Evolutionary conservation across 2,329 filamentous ascomycete species (phyloP), one percentile per base, ranked within the genome.

Genomic region (Pseudofabraea citricarpa): DNA sequence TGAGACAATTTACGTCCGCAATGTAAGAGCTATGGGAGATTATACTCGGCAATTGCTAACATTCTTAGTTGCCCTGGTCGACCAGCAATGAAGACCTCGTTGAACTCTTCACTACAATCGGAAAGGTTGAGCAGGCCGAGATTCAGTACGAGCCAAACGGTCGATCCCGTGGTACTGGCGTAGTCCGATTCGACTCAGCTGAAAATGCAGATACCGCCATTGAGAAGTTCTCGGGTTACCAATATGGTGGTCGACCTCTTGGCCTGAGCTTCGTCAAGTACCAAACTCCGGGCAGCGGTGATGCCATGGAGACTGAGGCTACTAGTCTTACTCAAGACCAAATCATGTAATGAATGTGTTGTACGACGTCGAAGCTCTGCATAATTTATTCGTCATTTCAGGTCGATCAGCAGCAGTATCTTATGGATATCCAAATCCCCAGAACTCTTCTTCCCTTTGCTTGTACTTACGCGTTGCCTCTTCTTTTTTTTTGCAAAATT

Each of bases 141-240:
- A 97, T 98, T 45, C 93, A 98, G 68, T 97, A 98, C 61, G 93
- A 98, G 66, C 86, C 88, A 4, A 97, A 94, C 59, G 93, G 93
- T 36, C 87, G 93, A 57, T 98, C 93, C 47, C 86, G 90, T 52
- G 93, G 93, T 52, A 93, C 87, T 46, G 93, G 93, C 62, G 93
- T 98, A n/a, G 93, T 98, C 44, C 84, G 93, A 50, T 97, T 98
- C 63, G 88, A 94, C 61, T 79, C 70, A 42, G 70, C 80, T 13
- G 83, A 90, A 7, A 94, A 90, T 50, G 90, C 93, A 2, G 90
- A 95, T 57, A 96, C 90, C 18, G 85, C 91, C 36, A 97, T 98
- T 58, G 80, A 88, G 59, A 98, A 98, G 66, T 98, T 98, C 72
- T 91, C 93, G 56, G 90, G 90, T 44, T 98, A 98, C 64, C 88